Evolutionary conservation across 257 asterid species (phyloP), one percentile per base, ranked within the genome.

Genomic region (Lycium ferocissimum): DNA sequence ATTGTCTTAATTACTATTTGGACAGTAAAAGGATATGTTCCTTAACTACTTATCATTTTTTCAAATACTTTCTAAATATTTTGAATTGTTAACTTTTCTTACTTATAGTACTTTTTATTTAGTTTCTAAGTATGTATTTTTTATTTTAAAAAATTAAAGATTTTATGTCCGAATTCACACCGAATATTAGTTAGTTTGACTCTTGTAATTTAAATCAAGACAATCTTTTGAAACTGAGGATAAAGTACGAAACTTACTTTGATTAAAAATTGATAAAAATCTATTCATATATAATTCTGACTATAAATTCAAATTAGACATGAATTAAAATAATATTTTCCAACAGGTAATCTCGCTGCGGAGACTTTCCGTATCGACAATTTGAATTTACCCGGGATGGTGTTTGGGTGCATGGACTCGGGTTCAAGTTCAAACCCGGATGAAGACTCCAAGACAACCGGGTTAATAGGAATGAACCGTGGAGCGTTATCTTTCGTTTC

Each of bases 401-500:
- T 91, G 0, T 94, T 95, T 85, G 99, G 99, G 87, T 95, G 98
- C 63, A 94, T 95, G 99, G 95, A 94, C 80, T 92, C 95, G 76
- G 98, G 97, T 73, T 92, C 86, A 79, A 94, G 93, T n/a, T 59
- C 93, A 10, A 96, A 89, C 17, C 97, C 92, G 83, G 98, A 94
- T 73, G 62, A 89, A 20, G 87, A 94, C 93, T 0, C 92, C 91
- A 93, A 93, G 85, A 92, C 99, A 0, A 92, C 97, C 87, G 99
- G 99, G 86, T 85, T 95, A 22, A 91, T 95, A 90, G 99, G 99
- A 33, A 96, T 96, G 99, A 94, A 96, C 87, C 96, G 98, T 43
- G 99, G 98, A 2, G 86, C 93, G 1, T 92, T 94, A 1, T 94
- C 98, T 0, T 96, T 96, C 12, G 90, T 96, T 15, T 93, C 99